Conservation (phyloP, 208 protist genomes). For the Acanthamoeba lenticulata region DNA sequence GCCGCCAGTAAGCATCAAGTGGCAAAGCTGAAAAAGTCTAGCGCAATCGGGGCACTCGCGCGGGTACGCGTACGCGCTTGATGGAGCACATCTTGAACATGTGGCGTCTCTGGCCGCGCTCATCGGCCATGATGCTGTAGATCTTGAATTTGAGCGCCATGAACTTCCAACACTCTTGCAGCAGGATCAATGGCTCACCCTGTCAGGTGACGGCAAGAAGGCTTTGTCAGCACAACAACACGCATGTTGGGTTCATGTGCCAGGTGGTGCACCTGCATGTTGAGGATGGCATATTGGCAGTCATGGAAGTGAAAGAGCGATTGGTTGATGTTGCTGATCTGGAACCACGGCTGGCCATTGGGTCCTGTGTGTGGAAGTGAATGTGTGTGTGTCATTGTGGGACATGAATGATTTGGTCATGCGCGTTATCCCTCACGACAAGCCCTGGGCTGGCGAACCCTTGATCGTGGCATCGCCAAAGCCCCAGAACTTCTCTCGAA, state of each 20-base stretch:
- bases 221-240: not conserved
- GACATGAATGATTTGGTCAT: not conserved
- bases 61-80: constrained; percentile 13
- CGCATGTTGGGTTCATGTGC: not conserved
- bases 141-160: constrained; percentile 39
- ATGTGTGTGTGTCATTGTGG: no score
- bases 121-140: constrained; percentile 11
- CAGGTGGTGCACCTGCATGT: constrained; percentile 21
- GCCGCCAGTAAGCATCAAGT: not conserved
- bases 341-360: constrained; percentile 37
- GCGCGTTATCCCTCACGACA: not conserved
- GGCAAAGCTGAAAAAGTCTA: not conserved
- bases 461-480: constrained; percentile 32
- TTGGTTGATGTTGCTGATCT: not conserved
- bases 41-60: not conserved
- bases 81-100: constrained; percentile 64
- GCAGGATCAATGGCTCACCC: constrained; percentile 23
- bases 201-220: not conserved
- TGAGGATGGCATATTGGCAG: constrained; percentile 26
- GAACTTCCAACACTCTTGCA: constrained; percentile 50
- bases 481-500: constrained; percentile 46
- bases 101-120: not conserved
- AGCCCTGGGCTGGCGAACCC: not conserved
- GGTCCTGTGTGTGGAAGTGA: not conserved
- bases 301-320: constrained; percentile 14